Evolutionary conservation across 345 rosid genomes (phyloP), one percentile per base, ranked within the genome.

Genomic region (Physaria fendleri): DNA sequence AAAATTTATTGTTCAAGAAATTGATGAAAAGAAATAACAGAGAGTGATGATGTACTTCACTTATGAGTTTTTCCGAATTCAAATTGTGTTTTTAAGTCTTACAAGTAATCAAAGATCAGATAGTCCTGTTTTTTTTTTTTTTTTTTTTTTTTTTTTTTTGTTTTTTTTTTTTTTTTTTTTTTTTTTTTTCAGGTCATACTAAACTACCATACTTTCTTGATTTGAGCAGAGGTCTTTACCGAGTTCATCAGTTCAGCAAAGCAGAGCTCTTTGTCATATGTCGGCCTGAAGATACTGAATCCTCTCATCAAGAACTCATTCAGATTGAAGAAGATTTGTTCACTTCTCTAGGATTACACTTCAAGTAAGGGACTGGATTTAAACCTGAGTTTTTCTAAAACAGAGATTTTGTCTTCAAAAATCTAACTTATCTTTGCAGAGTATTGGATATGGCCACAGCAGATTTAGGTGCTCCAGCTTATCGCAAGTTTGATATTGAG

Each of bases 241-340:
- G 96, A 56, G 96, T 86, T 2, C 98, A 92, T 74, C 98, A 92
- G 29, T 92, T 92, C 73, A 88, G 93, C 84, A 92, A 92, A 77
- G 87, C 84, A 50, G 96, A 92, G 66, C 85, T 92, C 95, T 88
- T 92, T 8, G 38, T 82, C 55, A 56, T 92, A 13, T 88, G 96
- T 73, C 71, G 43, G 54, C 85, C 87, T 13, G 93, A 84, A 64
- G 95, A 85, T 28, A 85, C 96, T 76, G 85, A 80, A 53, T 46
- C 49, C 25, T 80, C 66, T 66, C 98, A 82, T 56, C 74, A 84
- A 42, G 93, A 92, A 73, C 95, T 92, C 72, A 81, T 85, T 62
- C 69, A 68, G 64, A 84, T 92, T 6, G 96, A 92, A 82, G 98
- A 92, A 74, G 88, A 88, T 38, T 73, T 92, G 60, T 92, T 82